Evolutionary conservation across 257 asterid genomes (phyloP), one percentile per base, ranked within the genome.

Genomic region (Jasminum sambac): DNA sequence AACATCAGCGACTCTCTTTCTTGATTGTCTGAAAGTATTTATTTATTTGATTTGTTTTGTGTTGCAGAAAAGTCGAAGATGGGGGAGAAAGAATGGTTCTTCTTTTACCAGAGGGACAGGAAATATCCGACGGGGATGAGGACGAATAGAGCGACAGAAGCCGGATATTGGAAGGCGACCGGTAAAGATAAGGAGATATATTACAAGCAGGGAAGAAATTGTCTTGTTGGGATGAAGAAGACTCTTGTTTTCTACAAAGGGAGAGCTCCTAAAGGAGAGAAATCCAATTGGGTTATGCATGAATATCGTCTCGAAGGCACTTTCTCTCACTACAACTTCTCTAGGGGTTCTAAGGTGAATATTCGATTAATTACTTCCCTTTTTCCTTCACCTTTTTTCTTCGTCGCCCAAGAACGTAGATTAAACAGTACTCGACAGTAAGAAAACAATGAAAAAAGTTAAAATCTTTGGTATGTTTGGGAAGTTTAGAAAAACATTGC

Each of bases 201-300:
- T 43, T 78, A 80, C 69, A 66, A 66, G 38, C 80, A 76, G 64
- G 67, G 76, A 0, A 81, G 79, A 67, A 78, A 77, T 63, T 38
- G 74, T 64, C 87, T 91, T n/a, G 87, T 91, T 38, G 97, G 97
- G 24, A 89, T 91, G 97, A 91, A 91, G 68, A 91, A 91, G 73
- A 91, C 97, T 39, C 96, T 91, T 38, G 97, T 91, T 61, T 91
- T 91, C 83, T 91, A 91, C 84, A 84, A 72, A 83, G 97, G 97
- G 17, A 89, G 97, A 82, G 96, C 97, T 61, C 97, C 97, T 0
- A 88, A 88, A 71, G 97, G 97, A 16, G 96, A 82, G 46, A 90
- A 88, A 21, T 69, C 89, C 59, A 86, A 87, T 71, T 91, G 97
- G 97, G 93, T 89, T 46, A 91, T 89, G 96, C 96, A 91, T 75